phyloP scores from a whole-genome alignment of 306 rosid genomes.

The Cucumis cinereus region DNA sequence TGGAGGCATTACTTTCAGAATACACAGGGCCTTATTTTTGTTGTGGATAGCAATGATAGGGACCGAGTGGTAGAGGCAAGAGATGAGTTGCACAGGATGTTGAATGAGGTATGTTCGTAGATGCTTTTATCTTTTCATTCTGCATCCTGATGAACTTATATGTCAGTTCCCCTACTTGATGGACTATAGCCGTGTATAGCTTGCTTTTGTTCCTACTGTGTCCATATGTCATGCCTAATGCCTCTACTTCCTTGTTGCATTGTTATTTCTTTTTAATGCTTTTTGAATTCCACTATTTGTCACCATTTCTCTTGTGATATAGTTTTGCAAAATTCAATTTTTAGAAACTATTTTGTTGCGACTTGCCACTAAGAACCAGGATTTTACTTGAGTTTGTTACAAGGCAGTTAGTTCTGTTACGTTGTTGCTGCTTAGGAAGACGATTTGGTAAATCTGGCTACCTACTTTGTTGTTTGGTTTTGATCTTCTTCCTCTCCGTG shows the following conservation, averaged over 20 bases:
- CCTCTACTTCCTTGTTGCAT: not conserved
- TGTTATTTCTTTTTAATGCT: not conserved
- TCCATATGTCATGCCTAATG: not conserved
- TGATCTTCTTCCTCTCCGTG: not conserved
- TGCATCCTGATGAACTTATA: not conserved
- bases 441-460: not conserved
- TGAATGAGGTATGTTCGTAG: constrained; percentile 67
- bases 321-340: not conserved
- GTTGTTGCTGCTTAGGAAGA: not conserved
- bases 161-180: not conserved
- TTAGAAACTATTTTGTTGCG: not conserved
- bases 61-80: constrained; percentile 94
- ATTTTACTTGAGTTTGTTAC: not conserved
- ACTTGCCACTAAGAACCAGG: not conserved
- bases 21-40: constrained; percentile 96
- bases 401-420: not conserved
- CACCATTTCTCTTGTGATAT: not conserved
- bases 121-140: not conserved
- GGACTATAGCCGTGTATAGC: not conserved
- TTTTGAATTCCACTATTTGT: not conserved
- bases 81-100: constrained; percentile 96
- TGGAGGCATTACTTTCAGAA: constrained; percentile 99
- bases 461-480: not conserved
- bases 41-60: constrained; percentile 96
- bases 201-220: not conserved